phyloP scores from a whole-genome alignment of 148 eudicot genomes.

The Fagopyrum esculentum region DNA sequence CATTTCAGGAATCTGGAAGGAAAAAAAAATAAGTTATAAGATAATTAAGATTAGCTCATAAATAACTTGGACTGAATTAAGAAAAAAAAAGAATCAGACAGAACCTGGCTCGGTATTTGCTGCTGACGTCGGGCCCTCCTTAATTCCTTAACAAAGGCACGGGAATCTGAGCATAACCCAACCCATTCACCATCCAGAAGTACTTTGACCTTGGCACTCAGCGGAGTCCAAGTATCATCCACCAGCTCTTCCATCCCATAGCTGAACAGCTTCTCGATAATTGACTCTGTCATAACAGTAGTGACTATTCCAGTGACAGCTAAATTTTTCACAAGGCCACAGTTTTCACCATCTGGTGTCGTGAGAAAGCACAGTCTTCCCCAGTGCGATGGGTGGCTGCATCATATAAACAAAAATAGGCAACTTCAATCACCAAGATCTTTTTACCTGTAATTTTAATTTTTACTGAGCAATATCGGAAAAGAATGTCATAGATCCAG shows the following conservation, averaged over 20 bases:
- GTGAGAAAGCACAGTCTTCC: slow-evolving; percentile 84
- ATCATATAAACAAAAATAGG: slow-evolving; percentile 12
- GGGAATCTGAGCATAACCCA: slow-evolving; percentile 61
- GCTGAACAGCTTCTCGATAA: slow-evolving; percentile 36
- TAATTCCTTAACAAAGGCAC: slow-evolving; percentile 51
- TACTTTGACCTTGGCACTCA: slow-evolving; percentile 50
- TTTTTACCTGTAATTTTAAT: background rate
- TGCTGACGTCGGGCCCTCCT: slow-evolving; percentile 48
- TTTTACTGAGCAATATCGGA: background rate
- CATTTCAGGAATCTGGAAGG: slow-evolving; percentile 3
- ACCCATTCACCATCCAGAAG: slow-evolving; percentile 84
- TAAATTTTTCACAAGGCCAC: slow-evolving; percentile 88
- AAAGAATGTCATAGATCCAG: background rate
- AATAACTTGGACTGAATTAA: background rate
- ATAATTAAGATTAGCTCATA: background rate
- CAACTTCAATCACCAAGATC: background rate
- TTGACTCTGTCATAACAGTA: slow-evolving; percentile 30
- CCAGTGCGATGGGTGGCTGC: slow-evolving; percentile 99
- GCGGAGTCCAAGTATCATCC: slow-evolving; percentile 50
- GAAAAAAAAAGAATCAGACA: background rate
- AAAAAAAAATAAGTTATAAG: background rate
- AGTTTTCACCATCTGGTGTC: slow-evolving; percentile 93
- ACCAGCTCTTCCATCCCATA: slow-evolving; percentile 68
- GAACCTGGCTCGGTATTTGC: slow-evolving; percentile 60
- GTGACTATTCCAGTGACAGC: slow-evolving; percentile 88